Base-by-base conservation (phyloP, 176 grass and related monocot species). In the Canna indica region DNA sequence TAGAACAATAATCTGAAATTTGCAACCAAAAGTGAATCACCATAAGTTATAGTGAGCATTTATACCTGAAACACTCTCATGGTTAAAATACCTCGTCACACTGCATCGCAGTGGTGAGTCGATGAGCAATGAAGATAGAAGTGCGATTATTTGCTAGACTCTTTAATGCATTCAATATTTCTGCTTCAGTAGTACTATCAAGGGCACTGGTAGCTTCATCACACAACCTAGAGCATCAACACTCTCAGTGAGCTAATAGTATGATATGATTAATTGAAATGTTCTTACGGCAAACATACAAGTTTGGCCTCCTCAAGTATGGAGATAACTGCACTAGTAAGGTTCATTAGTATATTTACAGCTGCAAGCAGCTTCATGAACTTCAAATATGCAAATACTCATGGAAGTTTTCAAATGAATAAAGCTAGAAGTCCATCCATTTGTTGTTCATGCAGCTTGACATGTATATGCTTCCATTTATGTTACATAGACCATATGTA, bases 121-220 rank as follows among this genome's bases (percentile, higher is more conserved):
- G 84, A 71, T 97, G 94, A 82, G 94, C 94, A 20, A 87, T 83
- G 77, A 97, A 93, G 72, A 92, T 93, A 36, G 89, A 97, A 52
- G 94, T 90, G 31, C 94, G 77, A 67, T 90, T 77, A 8, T 50
- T 52, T 0, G 94, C 85, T 72, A 97, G 82, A 67, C 77, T 83
- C 76, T 84, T 99, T 46, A 99, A 57, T 65, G 89, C 88, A 82
- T 73, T 93, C 75, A 99, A 83, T 77, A 99, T 99, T 67, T 84
- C 88, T 10, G 89, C 94, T 85, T 99, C 89, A 36, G 94, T 99
- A 68, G 84, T 93, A 65, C 94, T 93, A 82, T 99, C 94, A 82
- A 99, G 94, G 27, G 94, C 88, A 13, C 94, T 92, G 28, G 94
- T 99, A 67, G 94, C 94, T 90, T 99, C 94, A 47, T 99, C 94